Evolutionary conservation across 805 yeast species (phyloP).

Genomic region (Pichia deserticola): DNA sequence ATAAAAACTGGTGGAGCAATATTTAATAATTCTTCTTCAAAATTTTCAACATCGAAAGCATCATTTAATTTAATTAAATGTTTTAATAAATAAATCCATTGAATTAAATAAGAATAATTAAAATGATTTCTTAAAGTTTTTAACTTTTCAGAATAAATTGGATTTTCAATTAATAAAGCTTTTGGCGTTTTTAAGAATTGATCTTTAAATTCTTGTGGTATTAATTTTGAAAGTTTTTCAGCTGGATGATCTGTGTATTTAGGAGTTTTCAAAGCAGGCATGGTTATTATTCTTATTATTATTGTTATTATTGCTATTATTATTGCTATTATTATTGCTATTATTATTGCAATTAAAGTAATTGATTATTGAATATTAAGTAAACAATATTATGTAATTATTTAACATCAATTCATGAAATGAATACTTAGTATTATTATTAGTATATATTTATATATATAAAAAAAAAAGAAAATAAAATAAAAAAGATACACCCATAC

Average conservation of each 20-base stretch:
- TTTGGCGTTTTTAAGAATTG: constrained; percentile 35
- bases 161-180: constrained; percentile 32
- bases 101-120: constrained; percentile 35
- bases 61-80: constrained; percentile 46
- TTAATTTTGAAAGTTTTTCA: constrained; percentile 20
- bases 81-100: constrained; percentile 52
- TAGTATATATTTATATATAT: too few species aligned
- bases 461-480: too few species aligned
- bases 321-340: too few species aligned
- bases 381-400: too few species aligned
- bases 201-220: constrained; percentile 29
- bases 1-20: constrained; percentile 33
- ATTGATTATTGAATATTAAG: too few species aligned
- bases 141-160: constrained; percentile 23
- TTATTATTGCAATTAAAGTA: too few species aligned
- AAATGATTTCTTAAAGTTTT: constrained; percentile 29
- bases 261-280: constrained; percentile 5
- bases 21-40: constrained; percentile 55
- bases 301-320: too few species aligned
- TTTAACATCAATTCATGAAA: too few species aligned
- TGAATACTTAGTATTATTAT: too few species aligned
- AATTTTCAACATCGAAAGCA: constrained; percentile 47
- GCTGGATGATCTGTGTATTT: constrained; percentile 25
- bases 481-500: too few species aligned
- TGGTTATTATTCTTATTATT: neutral